Evolutionary conservation across 306 rosid genomes (phyloP).

Genomic region (Mucuna pruriens): DNA sequence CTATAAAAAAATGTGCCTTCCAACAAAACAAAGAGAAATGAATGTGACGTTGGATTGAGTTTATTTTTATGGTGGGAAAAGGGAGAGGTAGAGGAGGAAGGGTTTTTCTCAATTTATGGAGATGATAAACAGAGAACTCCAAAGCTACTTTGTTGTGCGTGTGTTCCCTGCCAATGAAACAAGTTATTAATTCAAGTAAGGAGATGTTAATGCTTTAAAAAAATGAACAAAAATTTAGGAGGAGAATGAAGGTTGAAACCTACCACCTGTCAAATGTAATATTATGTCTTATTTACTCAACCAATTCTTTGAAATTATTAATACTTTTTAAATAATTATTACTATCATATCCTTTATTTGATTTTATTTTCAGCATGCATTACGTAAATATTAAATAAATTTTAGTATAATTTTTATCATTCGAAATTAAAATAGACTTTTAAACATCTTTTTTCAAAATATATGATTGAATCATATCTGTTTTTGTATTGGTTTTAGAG

Average conservation of each 20-base stretch:
- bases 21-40: background rate
- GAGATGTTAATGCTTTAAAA: too few relatives aligned
- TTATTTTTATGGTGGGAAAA: background rate
- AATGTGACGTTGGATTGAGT: background rate
- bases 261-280: too few relatives aligned
- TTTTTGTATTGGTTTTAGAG: background rate
- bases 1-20: background rate
- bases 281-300: too few relatives aligned
- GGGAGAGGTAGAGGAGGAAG: background rate
- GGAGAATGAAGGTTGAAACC: too few relatives aligned
- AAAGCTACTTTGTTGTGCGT: constrained; percentile 24
- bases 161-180: constrained; percentile 26
- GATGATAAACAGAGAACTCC: constrained; percentile 19
- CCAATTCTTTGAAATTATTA: too few relatives aligned
- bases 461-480: background rate
- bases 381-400: too few relatives aligned
- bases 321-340: background rate
- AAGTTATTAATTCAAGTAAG: background rate
- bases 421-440: too few relatives aligned
- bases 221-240: too few relatives aligned
- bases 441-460: too few relatives aligned
- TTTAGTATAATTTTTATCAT: too few relatives aligned
- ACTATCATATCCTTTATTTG: too few relatives aligned
- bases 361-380: too few relatives aligned
- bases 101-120: constrained; percentile 18